These are phyloP conservation scores for Tinospora cordifolia DNA, from an alignment of 164 flowering plant genomes.

Conservation along the genomic window DNA sequence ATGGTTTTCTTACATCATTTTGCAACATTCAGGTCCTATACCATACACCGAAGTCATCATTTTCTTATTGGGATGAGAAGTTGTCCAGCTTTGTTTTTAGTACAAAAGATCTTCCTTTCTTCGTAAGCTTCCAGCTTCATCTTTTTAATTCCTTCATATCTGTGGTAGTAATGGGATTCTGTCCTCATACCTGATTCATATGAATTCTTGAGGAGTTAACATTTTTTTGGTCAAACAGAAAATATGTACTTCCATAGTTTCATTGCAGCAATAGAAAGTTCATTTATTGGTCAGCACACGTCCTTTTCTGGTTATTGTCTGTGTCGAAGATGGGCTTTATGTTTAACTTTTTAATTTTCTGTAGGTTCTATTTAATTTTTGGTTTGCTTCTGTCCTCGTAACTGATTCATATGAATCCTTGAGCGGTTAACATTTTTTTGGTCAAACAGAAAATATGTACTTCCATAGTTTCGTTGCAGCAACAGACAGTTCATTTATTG, in stretches of 20 bases:
- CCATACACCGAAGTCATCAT: slow-evolving; percentile 82
- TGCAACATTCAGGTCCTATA: slow-evolving; percentile 58
- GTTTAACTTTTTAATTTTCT: background rate
- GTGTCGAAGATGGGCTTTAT: background rate
- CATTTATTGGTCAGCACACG: background rate
- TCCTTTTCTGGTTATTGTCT: background rate
- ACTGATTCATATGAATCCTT: background rate
- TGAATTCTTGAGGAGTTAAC: background rate
- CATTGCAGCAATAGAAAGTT: background rate
- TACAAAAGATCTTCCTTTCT: slow-evolving; percentile 83
- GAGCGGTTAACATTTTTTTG: background rate
- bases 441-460: background rate
- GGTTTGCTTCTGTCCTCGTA: background rate
- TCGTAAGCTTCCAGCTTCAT: slow-evolving; percentile 45
- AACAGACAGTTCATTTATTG: background rate
- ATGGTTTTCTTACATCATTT: slow-evolving; percentile 1
- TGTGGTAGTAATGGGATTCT: background rate
- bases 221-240: background rate
- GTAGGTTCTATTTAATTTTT: background rate
- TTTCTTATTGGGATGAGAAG: slow-evolving; percentile 73
- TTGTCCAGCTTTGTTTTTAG: slow-evolving; percentile 55
- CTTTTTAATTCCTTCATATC: background rate
- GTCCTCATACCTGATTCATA: background rate
- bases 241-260: background rate
- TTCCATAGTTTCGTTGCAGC: background rate